Evolutionary conservation across 176 grass and related monocot genomes (phyloP).

Genomic region (Oryza glumipatula): DNA sequence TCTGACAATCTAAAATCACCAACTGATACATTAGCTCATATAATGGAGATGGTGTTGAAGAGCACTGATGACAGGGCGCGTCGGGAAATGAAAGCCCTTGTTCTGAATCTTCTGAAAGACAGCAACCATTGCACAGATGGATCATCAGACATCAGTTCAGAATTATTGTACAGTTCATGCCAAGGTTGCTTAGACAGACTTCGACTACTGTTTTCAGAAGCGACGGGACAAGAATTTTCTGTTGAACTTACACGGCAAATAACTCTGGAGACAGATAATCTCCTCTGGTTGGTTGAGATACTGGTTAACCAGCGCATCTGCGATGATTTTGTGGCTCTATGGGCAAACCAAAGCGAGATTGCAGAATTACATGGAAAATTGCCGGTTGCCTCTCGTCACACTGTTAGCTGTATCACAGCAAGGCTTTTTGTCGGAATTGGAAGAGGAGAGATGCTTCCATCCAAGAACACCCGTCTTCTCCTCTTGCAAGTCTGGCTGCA

Average conservation of each 20-base stretch:
- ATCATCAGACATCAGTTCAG: constrained; percentile 55
- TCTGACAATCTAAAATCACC: constrained; percentile 54
- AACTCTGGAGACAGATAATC: constrained; percentile 75
- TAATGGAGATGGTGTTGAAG: constrained; percentile 80
- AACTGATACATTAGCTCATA: constrained; percentile 58
- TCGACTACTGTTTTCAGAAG: constrained; percentile 43
- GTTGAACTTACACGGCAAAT: constrained; percentile 51
- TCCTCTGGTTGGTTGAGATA: constrained; percentile 86
- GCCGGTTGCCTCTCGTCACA: constrained; percentile 54
- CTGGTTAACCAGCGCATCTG: constrained; percentile 56
- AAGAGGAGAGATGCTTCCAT: constrained; percentile 81
- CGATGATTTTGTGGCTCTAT: constrained; percentile 66
- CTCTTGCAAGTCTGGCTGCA: constrained; percentile 77
- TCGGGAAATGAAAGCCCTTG: constrained; percentile 80
- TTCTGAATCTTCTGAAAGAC: constrained; percentile 83
- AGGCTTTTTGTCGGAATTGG: constrained; percentile 85
- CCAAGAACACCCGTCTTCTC: constrained; percentile 52
- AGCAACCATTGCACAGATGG: constrained; percentile 48
- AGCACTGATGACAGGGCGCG: constrained; percentile 73
- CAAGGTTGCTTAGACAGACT: constrained; percentile 64
- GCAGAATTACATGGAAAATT: constrained; percentile 60
- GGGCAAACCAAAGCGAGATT: constrained; percentile 67
- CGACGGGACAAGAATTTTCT: constrained; percentile 54
- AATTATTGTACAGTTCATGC: constrained; percentile 61
- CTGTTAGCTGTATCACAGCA: constrained; percentile 65